Evolutionary conservation across 805 yeast species (phyloP).

Genomic region (Kuraishia capsulata): DNA sequence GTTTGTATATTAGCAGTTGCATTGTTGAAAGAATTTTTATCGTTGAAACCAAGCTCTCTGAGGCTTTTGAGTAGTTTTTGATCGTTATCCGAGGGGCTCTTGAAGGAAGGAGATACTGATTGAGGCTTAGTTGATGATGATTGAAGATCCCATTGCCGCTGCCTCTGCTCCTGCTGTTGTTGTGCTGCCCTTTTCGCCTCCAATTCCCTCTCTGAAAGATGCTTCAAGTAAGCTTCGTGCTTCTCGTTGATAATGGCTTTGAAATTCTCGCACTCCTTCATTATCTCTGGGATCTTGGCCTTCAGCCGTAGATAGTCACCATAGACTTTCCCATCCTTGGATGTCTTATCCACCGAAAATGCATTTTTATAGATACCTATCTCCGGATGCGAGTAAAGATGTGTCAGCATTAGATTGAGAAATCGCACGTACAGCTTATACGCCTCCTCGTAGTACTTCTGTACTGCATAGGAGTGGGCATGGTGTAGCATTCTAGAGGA

Average conservation of each 20-base stretch:
- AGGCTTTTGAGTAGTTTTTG: constrained; percentile 1
- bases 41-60: not conserved
- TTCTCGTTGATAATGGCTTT: constrained; percentile 15
- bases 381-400: constrained; percentile 36
- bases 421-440: constrained; percentile 49
- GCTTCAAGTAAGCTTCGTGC: constrained; percentile 10
- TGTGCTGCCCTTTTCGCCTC: constrained; percentile 2
- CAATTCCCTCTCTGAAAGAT: too few species aligned
- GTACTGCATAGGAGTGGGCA: constrained; percentile 35
- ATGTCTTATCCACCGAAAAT: constrained; percentile 10
- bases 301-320: constrained; percentile 15
- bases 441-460: constrained; percentile 36
- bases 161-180: constrained; percentile 6
- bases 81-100: not conserved
- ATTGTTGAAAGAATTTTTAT: too few species aligned
- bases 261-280: constrained; percentile 21
- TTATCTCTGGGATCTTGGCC: constrained; percentile 14
- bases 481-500: constrained; percentile 36
- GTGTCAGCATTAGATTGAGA: constrained; percentile 45
- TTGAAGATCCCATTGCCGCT: constrained; percentile 10
- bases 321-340: constrained; percentile 15
- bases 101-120: not conserved
- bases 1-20: not conserved
- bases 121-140: not conserved
- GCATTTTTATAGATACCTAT: constrained; percentile 17